phyloP scores from a whole-genome alignment of 2,329 filamentous ascomycete species.

The Blastomyces emzantsi region DNA sequence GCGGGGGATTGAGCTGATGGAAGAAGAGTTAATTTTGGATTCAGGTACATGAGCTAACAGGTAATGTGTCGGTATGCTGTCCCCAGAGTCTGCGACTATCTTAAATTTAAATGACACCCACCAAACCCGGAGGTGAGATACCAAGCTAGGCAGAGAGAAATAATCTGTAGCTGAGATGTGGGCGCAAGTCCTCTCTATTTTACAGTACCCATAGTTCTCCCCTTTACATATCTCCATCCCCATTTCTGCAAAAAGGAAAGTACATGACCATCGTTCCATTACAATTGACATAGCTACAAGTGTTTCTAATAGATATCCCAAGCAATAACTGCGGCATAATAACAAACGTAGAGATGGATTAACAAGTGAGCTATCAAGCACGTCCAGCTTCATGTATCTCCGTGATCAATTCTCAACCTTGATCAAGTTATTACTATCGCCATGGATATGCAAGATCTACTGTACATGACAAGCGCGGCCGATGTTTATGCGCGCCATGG shows the following conservation, averaged over 20 bases:
- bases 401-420: neutral
- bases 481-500: neutral
- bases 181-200: neutral
- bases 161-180: no score
- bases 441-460: no score
- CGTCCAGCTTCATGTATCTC: neutral
- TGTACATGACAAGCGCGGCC: no score
- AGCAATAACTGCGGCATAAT: neutral
- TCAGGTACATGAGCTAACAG: no score
- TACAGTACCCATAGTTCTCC: neutral
- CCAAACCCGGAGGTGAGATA: neutral
- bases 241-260: neutral
- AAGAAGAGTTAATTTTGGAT: slow-evolving; percentile 63
- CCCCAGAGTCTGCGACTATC: neutral
- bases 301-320: neutral
- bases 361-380: neutral
- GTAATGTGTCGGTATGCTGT: no score
- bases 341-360: neutral
- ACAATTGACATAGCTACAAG: neutral
- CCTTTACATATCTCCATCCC: neutral
- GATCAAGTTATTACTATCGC: neutral
- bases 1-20: slow-evolving; percentile 64
- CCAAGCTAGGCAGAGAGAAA: neutral
- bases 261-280: no score
- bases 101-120: neutral